A percentile compares a stretch with the other conserved stretches of the same genome.
phyloP scores from a whole-genome alignment of 148 eudicot genomes.

The Fagopyrum tataricum region DNA sequence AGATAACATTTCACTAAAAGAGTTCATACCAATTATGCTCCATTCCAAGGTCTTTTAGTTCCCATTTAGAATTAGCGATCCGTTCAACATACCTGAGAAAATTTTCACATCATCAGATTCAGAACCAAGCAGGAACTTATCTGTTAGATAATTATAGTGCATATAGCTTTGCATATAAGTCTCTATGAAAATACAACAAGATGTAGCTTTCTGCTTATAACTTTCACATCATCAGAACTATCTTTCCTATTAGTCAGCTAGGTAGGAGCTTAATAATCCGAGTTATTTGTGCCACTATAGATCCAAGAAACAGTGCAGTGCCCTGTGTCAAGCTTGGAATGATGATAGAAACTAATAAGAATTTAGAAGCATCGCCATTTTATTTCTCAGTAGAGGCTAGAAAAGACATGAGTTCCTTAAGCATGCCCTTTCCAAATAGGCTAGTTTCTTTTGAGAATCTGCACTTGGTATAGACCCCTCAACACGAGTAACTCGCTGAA shows the following conservation, averaged over 20 bases:
- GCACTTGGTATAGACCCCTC: background rate
- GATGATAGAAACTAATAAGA: background rate
- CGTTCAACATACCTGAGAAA: slow-evolving; percentile 79
- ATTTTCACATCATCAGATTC: slow-evolving; percentile 9
- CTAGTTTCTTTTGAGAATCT: background rate
- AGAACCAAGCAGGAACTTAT: slow-evolving; percentile 16
- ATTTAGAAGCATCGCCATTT: background rate
- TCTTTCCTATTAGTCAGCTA: background rate
- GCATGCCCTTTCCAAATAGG: background rate
- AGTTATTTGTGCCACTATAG: background rate
- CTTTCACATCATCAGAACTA: background rate
- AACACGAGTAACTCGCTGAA: background rate
- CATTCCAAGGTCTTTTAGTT: slow-evolving; percentile 87
- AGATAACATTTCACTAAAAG: background rate
- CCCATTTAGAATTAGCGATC: slow-evolving; percentile 88
- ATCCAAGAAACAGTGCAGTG: background rate
- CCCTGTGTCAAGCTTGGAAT: background rate
- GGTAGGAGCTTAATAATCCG: background rate
- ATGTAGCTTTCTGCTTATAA: background rate
- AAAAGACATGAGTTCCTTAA: background rate
- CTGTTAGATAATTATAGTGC: background rate
- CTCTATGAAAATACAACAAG: background rate
- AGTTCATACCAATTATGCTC: slow-evolving; percentile 81
- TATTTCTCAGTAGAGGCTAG: background rate
- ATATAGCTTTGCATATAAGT: background rate